Evolutionary conservation across 257 asterid genomes (phyloP), one percentile per base, ranked within the genome.

Genomic region (Marsdenia floribunda): DNA sequence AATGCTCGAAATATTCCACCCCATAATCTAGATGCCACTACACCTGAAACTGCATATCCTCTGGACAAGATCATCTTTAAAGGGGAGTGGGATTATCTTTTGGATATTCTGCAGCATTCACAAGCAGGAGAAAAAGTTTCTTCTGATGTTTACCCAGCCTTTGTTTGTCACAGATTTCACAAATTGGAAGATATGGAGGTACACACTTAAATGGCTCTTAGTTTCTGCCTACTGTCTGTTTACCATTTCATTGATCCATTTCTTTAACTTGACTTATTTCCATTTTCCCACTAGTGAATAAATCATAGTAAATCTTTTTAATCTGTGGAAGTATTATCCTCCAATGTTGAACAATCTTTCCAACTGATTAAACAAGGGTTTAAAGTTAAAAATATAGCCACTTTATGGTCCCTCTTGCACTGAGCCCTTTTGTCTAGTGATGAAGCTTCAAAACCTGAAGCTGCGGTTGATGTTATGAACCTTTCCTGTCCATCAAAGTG

Each of bases 31-130:
- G 87, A 77, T 4, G 99, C 99, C 76, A 79, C 86, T 47, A 69
- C 80, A 40, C 83, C 88, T 21, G 84, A 89, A 61, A 76, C 73
- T 73, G 97, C 96, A 16, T 94, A 92, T 85, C 97, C 99, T 22
- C 86, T 94, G 8, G 86, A 94, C 74, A 83, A 75, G 81, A 94
- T 94, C 42, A 94, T 94, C 80, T 79, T 83, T n/a, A 81, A 79
- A 42, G 97, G 97, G 70, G 99, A 94, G 78, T 94, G 99, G 97
- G 88, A 83, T 72, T 84, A 79, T 83, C 93, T 94, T 82, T 38
- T 76, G 37, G 99, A 94, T 79, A 53, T 92, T 60, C 77, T 84
- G 61, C 80, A 86, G 49, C 85, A 85, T 58, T 49, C 79, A 22
- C 73, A 77, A 69, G 65, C 83, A 29, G 93, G 90, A 70, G 79